Evolutionary conservation across 768 basidiomycete species (phyloP).

Genomic region (Tylopilus cervinicoccineus): DNA sequence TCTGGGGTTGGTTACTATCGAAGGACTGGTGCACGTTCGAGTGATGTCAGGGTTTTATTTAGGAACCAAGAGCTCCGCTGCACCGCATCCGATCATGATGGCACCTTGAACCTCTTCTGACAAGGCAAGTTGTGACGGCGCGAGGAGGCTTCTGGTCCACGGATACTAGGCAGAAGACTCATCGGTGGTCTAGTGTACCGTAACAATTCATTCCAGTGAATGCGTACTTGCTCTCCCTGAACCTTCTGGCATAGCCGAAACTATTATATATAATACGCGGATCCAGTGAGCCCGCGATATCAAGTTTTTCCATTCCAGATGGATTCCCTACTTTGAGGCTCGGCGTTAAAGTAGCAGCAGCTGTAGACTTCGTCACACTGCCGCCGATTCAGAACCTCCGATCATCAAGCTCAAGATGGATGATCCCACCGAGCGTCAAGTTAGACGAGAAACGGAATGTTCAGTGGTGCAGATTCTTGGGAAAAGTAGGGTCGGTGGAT

Average conservation of each 20-base stretch:
- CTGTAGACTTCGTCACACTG: background rate
- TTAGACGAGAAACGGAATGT: constrained; percentile 4
- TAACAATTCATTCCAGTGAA: background rate
- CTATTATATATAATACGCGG: background rate
- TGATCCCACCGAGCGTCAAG: background rate
- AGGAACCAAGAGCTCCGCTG: too few species aligned
- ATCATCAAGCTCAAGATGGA: background rate
- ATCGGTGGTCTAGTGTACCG: background rate
- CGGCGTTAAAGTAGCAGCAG: background rate
- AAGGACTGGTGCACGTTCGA: too few species aligned
- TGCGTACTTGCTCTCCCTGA: background rate
- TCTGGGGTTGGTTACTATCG: too few species aligned
- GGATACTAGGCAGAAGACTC: background rate
- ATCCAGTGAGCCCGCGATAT: background rate
- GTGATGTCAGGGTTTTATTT: constrained; percentile 7
- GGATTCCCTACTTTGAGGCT: background rate
- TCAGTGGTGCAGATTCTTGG: background rate
- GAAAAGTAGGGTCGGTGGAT: constrained; percentile 6
- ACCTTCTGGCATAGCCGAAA: constrained; percentile 9
- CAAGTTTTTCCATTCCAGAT: background rate
- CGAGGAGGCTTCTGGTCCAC: background rate
- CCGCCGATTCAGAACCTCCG: background rate
- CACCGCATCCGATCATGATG: too few species aligned
- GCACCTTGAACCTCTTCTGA: background rate
- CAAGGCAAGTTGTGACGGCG: background rate